Base-by-base conservation (phyloP, 352 stramenopile species). In the Phytophthora colocasiae region DNA sequence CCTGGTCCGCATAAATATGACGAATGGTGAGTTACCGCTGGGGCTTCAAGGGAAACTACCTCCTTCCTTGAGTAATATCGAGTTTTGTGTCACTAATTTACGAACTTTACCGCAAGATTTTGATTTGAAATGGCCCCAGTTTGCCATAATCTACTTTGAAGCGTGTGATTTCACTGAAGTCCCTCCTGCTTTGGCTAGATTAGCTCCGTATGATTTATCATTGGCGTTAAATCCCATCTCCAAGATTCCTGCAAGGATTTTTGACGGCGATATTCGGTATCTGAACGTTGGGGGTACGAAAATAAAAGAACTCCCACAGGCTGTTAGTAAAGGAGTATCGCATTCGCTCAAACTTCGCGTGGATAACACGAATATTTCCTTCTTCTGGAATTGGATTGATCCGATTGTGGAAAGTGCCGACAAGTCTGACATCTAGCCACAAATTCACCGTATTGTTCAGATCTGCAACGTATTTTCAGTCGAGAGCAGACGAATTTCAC, bases 1-100 rank as follows among this genome's bases (percentile, higher is more conserved):
- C 17, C 34, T 83, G 0, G 66, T 79, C 4, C 40, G 63, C 8
- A 64, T 80, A 2, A 54, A 71, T 8, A 61, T 88, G 53, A 43
- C 48, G 5, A 36, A 63, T 22, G 58, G 64, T 22, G 48, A 49
- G 10, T 66, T 88, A 12, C 77, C 79, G 10, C 40, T 27, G 3
- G 79, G 71, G 4, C 57, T 85, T 10, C 19, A 19, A 53, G 63
- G 4, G 31, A 26, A 71, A 34, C 79, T 85, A 36, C 76, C 79
- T 0, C 56, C 10, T 3, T 46, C 36, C 1, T 50, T 85, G 4
- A 46, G 43, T 8, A 55, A 82, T 41, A 56, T 85, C 14, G 71
- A 78, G 46, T 58, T 84, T 44, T 57, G 24, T 1, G 34, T 39
- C 26, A 68, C 56, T n/a, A 81, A 79, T 29, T 56, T 88, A 7